Conservation (phyloP, 2,329 filamentous ascomycete species). For the Hymenoscyphus infarciens region DNA sequence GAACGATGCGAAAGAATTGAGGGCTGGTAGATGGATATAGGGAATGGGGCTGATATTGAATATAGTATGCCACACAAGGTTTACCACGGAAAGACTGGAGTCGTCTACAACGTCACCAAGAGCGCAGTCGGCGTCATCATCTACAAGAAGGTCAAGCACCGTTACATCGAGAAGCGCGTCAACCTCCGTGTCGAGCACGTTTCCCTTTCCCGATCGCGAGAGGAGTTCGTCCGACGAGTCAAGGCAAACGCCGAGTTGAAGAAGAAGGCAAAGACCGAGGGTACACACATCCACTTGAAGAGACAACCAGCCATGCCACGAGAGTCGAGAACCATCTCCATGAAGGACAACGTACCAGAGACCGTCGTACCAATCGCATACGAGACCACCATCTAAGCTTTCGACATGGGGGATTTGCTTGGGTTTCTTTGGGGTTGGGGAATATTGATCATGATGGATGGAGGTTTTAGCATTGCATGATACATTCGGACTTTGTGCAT, state of each 20-base stretch:
- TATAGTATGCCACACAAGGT: conserved; percentile 95
- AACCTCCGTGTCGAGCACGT: conserved; percentile 99
- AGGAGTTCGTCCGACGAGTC: conserved; percentile 94
- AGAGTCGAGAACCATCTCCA: conserved; percentile 73
- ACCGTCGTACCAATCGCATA: conserved; percentile 89
- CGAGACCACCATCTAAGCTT: conserved; percentile 89
- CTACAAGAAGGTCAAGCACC: conserved; percentile 99
- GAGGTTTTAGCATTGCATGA: conserved; percentile 35
- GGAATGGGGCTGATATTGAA: conserved; percentile 20
- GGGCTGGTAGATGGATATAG: conserved; percentile 1
- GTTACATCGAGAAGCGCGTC: conserved; percentile 99
- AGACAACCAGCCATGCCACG: conserved; percentile 78
- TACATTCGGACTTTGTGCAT: conserved; percentile 32
- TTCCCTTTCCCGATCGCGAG: conserved; percentile 86
- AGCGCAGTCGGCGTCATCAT: conserved; percentile 96
- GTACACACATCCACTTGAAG: conserved; percentile 88
- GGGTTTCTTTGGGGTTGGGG: conserved; percentile 34
- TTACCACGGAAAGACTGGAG: conserved; percentile 98
- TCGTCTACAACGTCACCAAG: conserved; percentile 99
- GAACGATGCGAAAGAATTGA: conserved; percentile 7
- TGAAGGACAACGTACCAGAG: conserved; percentile 82
- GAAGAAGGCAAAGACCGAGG: conserved; percentile 88
- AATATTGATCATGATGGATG: conserved; percentile 20
- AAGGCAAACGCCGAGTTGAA: conserved; percentile 94
- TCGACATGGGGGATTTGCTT: conserved; percentile 29